Evolutionary conservation across 208 protist genomes (phyloP).

Genomic region (Blechomonas ayalai): DNA sequence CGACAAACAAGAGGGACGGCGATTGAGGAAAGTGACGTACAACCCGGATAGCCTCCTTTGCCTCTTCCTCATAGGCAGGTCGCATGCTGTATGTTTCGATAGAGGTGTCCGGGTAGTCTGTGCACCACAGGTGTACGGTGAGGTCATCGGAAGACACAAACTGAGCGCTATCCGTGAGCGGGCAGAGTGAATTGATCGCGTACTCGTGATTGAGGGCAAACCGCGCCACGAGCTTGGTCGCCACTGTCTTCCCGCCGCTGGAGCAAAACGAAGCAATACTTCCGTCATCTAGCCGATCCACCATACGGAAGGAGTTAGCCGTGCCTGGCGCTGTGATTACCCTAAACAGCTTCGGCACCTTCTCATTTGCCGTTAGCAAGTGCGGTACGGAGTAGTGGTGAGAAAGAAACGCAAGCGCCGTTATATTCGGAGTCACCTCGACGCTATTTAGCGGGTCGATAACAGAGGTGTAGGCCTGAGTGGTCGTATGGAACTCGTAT

Average conservation of each 20-base stretch:
- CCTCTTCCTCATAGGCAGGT: slow-evolving; percentile 41
- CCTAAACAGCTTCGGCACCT: slow-evolving; percentile 84
- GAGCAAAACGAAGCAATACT: slow-evolving; percentile 24
- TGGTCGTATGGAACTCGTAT: slow-evolving; percentile 53
- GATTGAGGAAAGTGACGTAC: slow-evolving; percentile 66
- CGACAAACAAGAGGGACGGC: slow-evolving; percentile 78
- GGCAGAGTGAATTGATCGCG: slow-evolving; percentile 78
- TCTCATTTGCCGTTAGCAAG: slow-evolving; percentile 79
- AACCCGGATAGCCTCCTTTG: slow-evolving; percentile 47
- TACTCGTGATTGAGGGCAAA: slow-evolving; percentile 84
- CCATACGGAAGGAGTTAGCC: slow-evolving; percentile 45
- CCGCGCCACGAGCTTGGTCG: slow-evolving; percentile 60
- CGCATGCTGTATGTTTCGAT: slow-evolving; percentile 74
- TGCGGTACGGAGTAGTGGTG: slow-evolving; percentile 44
- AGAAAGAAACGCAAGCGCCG: slow-evolving; percentile 69
- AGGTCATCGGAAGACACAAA: slow-evolving; percentile 84
- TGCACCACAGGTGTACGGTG: slow-evolving; percentile 81
- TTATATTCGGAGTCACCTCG: slow-evolving; percentile 69
- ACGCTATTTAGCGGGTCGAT: slow-evolving; percentile 86
- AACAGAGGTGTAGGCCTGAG: slow-evolving; percentile 72
- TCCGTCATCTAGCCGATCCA: slow-evolving; percentile 54
- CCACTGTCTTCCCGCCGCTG: slow-evolving; percentile 17
- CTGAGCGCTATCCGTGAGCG: slow-evolving; percentile 56
- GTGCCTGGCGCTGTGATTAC: slow-evolving; percentile 57
- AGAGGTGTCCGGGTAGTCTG: slow-evolving; percentile 77